phyloP scores from a whole-genome alignment of 164 flowering plant species.

The Nymphaea colorata region DNA sequence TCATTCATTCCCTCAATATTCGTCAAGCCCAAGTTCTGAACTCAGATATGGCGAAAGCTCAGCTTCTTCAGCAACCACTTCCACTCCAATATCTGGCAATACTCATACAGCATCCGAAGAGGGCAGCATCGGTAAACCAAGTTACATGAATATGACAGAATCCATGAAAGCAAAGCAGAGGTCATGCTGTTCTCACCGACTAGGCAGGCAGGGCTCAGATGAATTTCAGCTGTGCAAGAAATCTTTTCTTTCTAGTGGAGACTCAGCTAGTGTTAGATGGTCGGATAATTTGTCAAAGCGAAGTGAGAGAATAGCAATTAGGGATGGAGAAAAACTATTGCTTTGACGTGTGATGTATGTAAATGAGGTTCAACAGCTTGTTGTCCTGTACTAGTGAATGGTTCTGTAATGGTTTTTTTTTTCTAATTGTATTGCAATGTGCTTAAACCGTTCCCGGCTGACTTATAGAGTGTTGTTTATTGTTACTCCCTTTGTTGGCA shows the following conservation, averaged over 20 bases:
- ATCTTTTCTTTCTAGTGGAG: neutral
- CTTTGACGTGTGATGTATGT: neutral
- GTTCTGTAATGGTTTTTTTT: too few species aligned
- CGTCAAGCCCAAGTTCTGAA: constrained; percentile 80
- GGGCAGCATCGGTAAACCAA: constrained; percentile 36
- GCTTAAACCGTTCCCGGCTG: too few species aligned
- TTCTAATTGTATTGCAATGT: too few species aligned
- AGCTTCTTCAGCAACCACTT: constrained; percentile 46
- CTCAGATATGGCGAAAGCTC: constrained; percentile 62
- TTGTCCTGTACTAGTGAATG: neutral
- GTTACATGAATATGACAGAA: constrained; percentile 66
- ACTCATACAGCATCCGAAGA: constrained; percentile 23
- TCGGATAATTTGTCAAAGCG: neutral
- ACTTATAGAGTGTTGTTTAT: too few species aligned
- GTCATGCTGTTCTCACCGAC: constrained; percentile 20
- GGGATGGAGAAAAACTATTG: neutral
- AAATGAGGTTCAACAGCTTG: neutral
- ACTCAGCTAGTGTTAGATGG: neutral
- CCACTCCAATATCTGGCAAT: constrained; percentile 54
- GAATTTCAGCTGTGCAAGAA: constrained; percentile 59
- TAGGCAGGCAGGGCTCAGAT: constrained; percentile 67
- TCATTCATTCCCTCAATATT: constrained; percentile 31
- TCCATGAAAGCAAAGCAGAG: constrained; percentile 78
- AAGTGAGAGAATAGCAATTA: neutral
- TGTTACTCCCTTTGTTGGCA: too few species aligned